Conservation (phyloP, 306 rosid species). For the Sechiopsis laciniata region DNA sequence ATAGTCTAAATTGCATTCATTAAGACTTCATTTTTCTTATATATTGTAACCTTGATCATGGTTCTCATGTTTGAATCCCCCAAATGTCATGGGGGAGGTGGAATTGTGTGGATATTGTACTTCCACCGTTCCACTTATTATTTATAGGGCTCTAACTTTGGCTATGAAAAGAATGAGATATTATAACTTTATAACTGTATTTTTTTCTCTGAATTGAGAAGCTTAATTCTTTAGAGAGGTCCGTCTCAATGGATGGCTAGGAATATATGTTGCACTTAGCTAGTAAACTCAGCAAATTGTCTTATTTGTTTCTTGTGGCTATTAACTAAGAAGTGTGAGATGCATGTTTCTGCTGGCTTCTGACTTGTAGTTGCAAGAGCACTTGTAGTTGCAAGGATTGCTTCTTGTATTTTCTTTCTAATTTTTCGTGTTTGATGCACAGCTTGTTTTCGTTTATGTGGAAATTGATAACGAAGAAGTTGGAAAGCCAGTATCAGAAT, state of each 20-base stretch:
- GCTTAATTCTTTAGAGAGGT: background rate
- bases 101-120: background rate
- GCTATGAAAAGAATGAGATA: background rate
- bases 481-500: constrained; percentile 86
- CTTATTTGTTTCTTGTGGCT: background rate
- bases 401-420: background rate
- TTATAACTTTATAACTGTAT: background rate
- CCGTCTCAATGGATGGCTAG: background rate
- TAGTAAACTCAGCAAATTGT: background rate
- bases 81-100: background rate
- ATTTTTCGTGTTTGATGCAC: constrained; percentile 31
- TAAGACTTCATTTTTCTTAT: background rate
- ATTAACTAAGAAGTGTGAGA: background rate
- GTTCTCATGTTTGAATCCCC: too few relatives aligned
- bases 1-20: background rate
- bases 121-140: background rate
- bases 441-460: constrained; percentile 81
- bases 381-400: too few relatives aligned
- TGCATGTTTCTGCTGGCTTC: constrained; percentile 14
- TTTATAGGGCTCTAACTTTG: background rate
- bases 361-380: background rate
- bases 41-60: background rate
- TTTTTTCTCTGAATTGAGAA: background rate
- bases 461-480: constrained; percentile 80
- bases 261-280: background rate